Percentiles rank a stretch among this genome's conserved stretches.
phyloP scores from a whole-genome alignment of 495 filamentous ascomycete genomes.

The Bacidia gigantensis region DNA sequence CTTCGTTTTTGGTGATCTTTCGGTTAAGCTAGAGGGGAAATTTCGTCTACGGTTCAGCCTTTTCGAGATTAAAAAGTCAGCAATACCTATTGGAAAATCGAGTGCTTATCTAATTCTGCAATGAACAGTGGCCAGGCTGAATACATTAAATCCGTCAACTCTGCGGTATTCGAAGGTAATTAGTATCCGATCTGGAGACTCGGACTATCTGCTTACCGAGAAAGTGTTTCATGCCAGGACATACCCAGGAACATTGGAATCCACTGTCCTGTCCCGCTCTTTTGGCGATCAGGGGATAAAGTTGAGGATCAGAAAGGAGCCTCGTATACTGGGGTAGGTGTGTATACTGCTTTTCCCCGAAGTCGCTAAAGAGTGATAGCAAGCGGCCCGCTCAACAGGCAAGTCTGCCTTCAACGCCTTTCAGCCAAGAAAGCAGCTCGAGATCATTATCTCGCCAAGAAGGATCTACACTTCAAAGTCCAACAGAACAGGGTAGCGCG shows the following conservation, averaged over 20 bases:
- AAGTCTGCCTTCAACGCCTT: slow-evolving; percentile 1
- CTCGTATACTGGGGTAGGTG: slow-evolving; percentile 39
- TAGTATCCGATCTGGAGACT: neutral
- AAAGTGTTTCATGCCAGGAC: slow-evolving; percentile 54
- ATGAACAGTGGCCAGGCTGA: slow-evolving; percentile 14
- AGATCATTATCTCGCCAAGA: slow-evolving; percentile 4
- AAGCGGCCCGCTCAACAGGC: slow-evolving; percentile 15
- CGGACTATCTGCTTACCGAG: slow-evolving; percentile 14
- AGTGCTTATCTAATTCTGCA: neutral
- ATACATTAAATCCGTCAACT: slow-evolving; percentile 56
- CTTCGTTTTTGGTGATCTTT: slow-evolving; percentile 94
- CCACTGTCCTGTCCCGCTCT: slow-evolving; percentile 78
- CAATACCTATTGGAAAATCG: slow-evolving; percentile 4
- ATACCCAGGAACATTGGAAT: slow-evolving; percentile 80
- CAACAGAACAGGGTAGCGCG: slow-evolving; percentile 9
- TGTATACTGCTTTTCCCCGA: neutral
- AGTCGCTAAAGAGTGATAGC: slow-evolving; percentile 3
- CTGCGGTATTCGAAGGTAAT: slow-evolving; percentile 60
- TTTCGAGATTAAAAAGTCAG: slow-evolving; percentile 68
- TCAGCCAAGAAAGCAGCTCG: slow-evolving; percentile 5
- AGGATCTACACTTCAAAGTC: slow-evolving; percentile 8
- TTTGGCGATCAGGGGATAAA: slow-evolving; percentile 94
- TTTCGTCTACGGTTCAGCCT: slow-evolving; percentile 76
- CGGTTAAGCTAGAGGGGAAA: slow-evolving; percentile 65
- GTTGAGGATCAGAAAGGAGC: slow-evolving; percentile 78